Evolutionary conservation across 495 filamentous ascomycete species (phyloP), one percentile per base, ranked within the genome.

Genomic region (Penicillium arizonense): DNA sequence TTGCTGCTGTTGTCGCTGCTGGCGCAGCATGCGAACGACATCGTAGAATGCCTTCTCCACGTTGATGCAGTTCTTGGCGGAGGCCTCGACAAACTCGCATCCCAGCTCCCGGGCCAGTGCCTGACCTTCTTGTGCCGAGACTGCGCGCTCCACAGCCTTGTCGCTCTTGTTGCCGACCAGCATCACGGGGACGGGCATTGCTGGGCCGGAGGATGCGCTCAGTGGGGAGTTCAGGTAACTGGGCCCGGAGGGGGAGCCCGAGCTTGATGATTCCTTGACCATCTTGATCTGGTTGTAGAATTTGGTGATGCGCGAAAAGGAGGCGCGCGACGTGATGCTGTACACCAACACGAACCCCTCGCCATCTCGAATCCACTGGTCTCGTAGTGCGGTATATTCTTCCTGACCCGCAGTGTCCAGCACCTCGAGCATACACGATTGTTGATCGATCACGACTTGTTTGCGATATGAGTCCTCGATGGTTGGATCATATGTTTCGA

Each of bases 21-120:
- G 81, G 53, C 93, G 85, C 50, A 97, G 75, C 62, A 91, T 87
- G 50, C 95, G 81, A 20, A 98, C 94, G 11, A 98, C 95, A 61
- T 98, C 94, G 72, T 96, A 97, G 67, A 98, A 98, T 3, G 94
- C 95, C 77, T 93, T 96, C 66, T 98, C 94, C 23, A 98, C 94
- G 63, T 98, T 97, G 76, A 97, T 90, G 77, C 94, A 97, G 64
- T 96, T 96, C 77, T 97, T 97, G n/a, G 94, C 94, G 12, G 93
- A 97, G 5, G 94, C 94, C 70, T 97, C 94, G 51, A 97, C 92
- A 62, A 97, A 98, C 53, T 97, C 94, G 71, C 94, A 98, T 44
- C 89, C 90, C 33, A 98, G 77, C 64, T 96, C 90, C 64, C 90
- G 88, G 35, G 94, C 95, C 16, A 97, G 72, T 21, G 90, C 90